Conservation (phyloP, 75 land plant genomes). For the Picea sitchensis region DNA sequence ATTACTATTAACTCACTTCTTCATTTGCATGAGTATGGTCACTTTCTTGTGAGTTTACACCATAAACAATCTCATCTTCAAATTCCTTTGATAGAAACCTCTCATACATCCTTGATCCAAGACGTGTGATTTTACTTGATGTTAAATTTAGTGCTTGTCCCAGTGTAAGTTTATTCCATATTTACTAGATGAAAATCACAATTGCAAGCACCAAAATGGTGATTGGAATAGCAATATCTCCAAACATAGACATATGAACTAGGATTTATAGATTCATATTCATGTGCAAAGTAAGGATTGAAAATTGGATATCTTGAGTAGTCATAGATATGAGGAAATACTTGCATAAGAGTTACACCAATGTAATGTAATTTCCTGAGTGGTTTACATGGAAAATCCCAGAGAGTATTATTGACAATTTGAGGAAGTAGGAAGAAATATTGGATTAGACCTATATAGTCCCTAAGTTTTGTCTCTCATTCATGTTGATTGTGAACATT, state of each 20-base stretch:
- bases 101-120: background rate
- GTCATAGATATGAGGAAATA: constrained; percentile 69
- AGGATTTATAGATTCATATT: constrained; percentile 57
- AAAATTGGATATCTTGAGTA: constrained; percentile 31
- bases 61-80: too few species aligned
- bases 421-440: constrained; percentile 78
- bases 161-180: constrained; percentile 9
- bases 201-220: constrained; percentile 9
- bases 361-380: constrained; percentile 49
- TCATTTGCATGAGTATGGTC: too few species aligned
- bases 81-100: too few species aligned
- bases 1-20: too few species aligned
- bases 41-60: background rate
- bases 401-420: constrained; percentile 46
- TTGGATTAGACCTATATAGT: constrained; percentile 68
- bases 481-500: constrained; percentile 18
- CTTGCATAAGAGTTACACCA: constrained; percentile 54
- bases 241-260: constrained; percentile 53
- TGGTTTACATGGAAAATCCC: constrained; percentile 54
- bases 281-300: constrained; percentile 52
- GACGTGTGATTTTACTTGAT: constrained; percentile 29
- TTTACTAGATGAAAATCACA: too few species aligned
- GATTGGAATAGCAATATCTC: constrained; percentile 53
- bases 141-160: constrained; percentile 19
- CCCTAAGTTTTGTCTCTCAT: constrained; percentile 16